Evolutionary conservation across 495 filamentous ascomycete genomes (phyloP), one percentile per base, ranked within the genome.

Genomic region (Tuber microsphaerosporum): DNA sequence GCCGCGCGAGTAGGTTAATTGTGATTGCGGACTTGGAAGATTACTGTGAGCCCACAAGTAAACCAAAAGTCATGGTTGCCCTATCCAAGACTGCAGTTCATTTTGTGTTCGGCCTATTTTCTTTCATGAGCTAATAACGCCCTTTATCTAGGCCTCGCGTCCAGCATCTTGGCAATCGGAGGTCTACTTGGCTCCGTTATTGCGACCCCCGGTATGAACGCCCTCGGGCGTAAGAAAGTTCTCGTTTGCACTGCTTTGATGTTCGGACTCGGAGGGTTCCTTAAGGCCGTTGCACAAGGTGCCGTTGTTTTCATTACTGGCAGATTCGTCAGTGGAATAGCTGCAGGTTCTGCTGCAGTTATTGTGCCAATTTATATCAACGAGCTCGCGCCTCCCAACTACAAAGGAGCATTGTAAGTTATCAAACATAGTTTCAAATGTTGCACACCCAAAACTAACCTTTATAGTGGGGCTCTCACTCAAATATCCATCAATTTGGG

Each of bases 341-440:
- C 92, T 9, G 92, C 94, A 12, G 95, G 96, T 10, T 91, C 93
- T 9, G 88, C 92, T 12, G 92, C 94, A 14, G 95, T 98, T 37
- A 91, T 97, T n/a, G 93, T 95, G 0, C 95, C 95, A n/a, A 89
- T 98, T 44, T 98, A 94, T 84, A 92, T 99, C 75, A 93, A 92
- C 26, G 96, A 99, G 83, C 87, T 97, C 26, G 91, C 94, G 0
- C 95, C 94, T 22, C 92, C 91, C 0, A 84, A 85, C 6, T 88
- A 91, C 71, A 90, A 91, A 65, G 96, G 96, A 2, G 89, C 94
- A 75, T 97, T 97, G 81, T 82, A 72, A 72, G 81, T 77, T 61
- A 37, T 73, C 6, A 37, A 43, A 45, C 34, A 14, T 70, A 9
- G n/a, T 56, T 48, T 73, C 9, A 19, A n/a, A 73, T 41, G 31